Base-by-base conservation (phyloP, 1,284 basidiomycete species). In the Afroboletus lepidellus region DNA sequence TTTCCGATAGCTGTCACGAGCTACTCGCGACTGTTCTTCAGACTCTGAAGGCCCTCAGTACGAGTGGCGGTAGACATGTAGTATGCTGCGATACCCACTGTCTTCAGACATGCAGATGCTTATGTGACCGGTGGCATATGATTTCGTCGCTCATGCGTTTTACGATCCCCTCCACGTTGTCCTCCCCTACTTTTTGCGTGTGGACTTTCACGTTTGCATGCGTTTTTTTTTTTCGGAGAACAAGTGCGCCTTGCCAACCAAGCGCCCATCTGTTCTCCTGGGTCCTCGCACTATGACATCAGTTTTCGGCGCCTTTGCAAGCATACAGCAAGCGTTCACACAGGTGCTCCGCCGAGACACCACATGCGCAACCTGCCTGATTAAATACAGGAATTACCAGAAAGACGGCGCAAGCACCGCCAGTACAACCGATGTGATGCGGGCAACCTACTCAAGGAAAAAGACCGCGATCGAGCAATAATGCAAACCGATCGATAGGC, bases 401-500 rank as follows among this genome's bases (percentile, higher is more conserved):
- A 8, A 24, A 30, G 36, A 49, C 44, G 47, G 50, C 32, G n/a
- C 25, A 44, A 27, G 32, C 42, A 27, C 3, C 5, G 44, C 53
- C 36, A 16, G 42, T 47, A 47, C 30, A 9, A 23, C 8, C 37
- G 41, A 59, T 50, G 18, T 30, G 48, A 41, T 27, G 34, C 21
- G 44, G n/a, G n/a, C n/a, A n/a, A 23, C 21, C 30, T 36, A 16
- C 18, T 33, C 8, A 20, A 45, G 34, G 23, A 36, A 42, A 15
- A 39, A 46, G 32, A 36, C 18, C 18, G n/a, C 36, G 23, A 48
- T 25, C 44, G 42, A 44, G 32, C 16, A 41, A 33, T 43, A 29
- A 27, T 38, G 36, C 45, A 27, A 21, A 45, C 8, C 20, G 50
- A 47, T 41, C 48, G 43, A 53, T 49, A n/a, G 21, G 11, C 38